Evolutionary conservation across 2,329 filamentous ascomycete genomes (phyloP).

Genomic region (Alternaria sp.): DNA sequence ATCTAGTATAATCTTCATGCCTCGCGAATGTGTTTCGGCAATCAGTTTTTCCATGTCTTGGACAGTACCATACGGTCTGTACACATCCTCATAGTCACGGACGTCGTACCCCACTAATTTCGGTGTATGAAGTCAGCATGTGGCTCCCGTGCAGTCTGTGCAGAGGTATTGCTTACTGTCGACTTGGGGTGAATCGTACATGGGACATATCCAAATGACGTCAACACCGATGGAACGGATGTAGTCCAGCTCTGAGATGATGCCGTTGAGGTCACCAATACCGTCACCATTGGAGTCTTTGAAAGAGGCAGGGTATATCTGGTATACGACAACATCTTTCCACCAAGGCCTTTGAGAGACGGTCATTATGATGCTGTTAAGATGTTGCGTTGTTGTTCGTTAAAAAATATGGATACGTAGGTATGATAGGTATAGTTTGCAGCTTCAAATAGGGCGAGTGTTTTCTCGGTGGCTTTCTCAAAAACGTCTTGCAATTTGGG

Average conservation of each 20-base stretch:
- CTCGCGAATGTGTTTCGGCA: constrained; percentile 46
- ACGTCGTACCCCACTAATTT: constrained; percentile 49
- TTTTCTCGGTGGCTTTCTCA: constrained; percentile 19
- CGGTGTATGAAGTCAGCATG: not conserved
- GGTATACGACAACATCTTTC: constrained; percentile 68
- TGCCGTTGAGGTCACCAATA: constrained; percentile 65
- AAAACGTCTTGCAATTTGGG: constrained; percentile 2
- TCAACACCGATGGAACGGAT: constrained; percentile 59
- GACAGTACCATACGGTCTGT: constrained; percentile 53
- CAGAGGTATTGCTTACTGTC: constrained; percentile 37
- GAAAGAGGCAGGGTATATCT: constrained; percentile 70
- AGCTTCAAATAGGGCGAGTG: constrained; percentile 12
- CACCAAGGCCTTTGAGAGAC: constrained; percentile 60
- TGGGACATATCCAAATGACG: constrained; percentile 51
- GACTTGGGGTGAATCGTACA: constrained; percentile 59
- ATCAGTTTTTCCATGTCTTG: constrained; percentile 53
- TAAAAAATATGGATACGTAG: constrained; percentile 2
- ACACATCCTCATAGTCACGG: constrained; percentile 52
- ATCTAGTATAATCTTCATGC: constrained; percentile 53
- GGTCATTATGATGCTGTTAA: constrained; percentile 34
- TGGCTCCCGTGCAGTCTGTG: not conserved
- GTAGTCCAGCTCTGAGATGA: constrained; percentile 66
- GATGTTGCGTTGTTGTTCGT: not conserved
- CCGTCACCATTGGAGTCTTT: constrained; percentile 66
- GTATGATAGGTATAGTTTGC: not conserved